Evolutionary conservation across 2,329 filamentous ascomycete species (phyloP), one percentile per base, ranked within the genome.

Genomic region (Aspergillus ibericus): DNA sequence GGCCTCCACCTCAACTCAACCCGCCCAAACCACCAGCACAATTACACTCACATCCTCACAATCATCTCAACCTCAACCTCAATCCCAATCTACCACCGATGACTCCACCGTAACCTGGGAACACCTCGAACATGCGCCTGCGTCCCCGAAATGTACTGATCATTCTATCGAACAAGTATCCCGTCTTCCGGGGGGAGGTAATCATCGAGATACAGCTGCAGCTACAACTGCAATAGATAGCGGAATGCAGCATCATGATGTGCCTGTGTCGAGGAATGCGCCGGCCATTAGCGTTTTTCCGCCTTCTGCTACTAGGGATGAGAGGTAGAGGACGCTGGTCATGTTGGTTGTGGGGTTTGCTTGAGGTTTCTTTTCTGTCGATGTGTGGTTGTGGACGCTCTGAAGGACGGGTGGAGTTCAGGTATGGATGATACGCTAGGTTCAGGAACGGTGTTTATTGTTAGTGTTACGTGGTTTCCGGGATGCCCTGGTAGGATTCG

Each of bases 31-130:
- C 12, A 53, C 0, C 58, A 60, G 5, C 50, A 53, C 54, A 60
- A 36, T 35, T 9, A 35, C 51, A 20, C 32, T 13, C 9, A 25
- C 27, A 38, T 3, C n/a, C 3, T 3, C 25, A 25, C 22, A 54
- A 6, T 29, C 38, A 12, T 36, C 22, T 1, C 8, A 32, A 22
- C 7, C 42, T 13, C 25, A 22, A 56, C 16, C 36, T 9, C 36
- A 6, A 7, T 42, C 38, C 3, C 8, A 10, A 18, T 3, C 10
- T 10, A 34, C n/a, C 27, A 20, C 10, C 53, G 34, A 63, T 29
- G 36, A 64, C 50, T 40, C 60, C 32, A 15, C 46, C 22, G 12
- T 57, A 13, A 49, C 57, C 16, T 67, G 59, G 63, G 63, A 59
- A 40, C 60, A 64, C 3, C 20, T 60, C 6, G 61, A 63, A 50